Base-by-base conservation (phyloP, 1,284 basidiomycete species). In the Moesziomyces globuligerus region DNA sequence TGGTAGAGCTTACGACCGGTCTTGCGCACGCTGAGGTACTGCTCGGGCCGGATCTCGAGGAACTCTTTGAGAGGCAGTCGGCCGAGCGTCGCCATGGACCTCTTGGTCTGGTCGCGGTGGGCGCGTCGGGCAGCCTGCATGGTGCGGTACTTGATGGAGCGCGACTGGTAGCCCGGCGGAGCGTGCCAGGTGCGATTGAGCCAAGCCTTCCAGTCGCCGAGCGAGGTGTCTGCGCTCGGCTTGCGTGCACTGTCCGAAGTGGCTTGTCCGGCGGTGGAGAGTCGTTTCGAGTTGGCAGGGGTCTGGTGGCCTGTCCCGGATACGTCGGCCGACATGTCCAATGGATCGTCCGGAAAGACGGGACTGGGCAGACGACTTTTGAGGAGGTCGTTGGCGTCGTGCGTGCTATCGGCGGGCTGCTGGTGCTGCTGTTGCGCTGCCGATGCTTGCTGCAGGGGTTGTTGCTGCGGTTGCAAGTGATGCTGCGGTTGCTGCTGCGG, bases 41-140 rank as follows among this genome's bases (percentile, higher is more conserved):
- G 71, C 21, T 68, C 58, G 4, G 64, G 68, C n/a, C 50, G 36
- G 45, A 75, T 72, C 52, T 75, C 74, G 29, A 75, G 47, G 39
- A 71, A 75, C 42, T 72, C 70, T 26, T 73, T 73, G 42, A 75
- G 61, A 1, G 74, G 74, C 32, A 75, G 41, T 18, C 74, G 60
- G 15, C 74, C 74, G 3, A 75, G 56, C 10, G 71, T 75, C 3
- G 74, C 69, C 58, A 75, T 70, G 34, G 68, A 72, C 18, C 72
- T 42, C 13, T 72, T 74, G 8, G 72, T 74, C 36, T 57, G 53
- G 34, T 65, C 68, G 13, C 57, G 52, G 24, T 71, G 68, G 3
- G 68, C 68, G 7, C 68, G 57, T 34, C 68, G 51, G 28, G 68
- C 68, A 23, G 54, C 49, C 23, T 71, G 68, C 68, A 71, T 71